Percentiles rank a stretch among this genome's conserved stretches.
phyloP scores from a whole-genome alignment of 106 monocot genomes.

The Vanilla planifolia region DNA sequence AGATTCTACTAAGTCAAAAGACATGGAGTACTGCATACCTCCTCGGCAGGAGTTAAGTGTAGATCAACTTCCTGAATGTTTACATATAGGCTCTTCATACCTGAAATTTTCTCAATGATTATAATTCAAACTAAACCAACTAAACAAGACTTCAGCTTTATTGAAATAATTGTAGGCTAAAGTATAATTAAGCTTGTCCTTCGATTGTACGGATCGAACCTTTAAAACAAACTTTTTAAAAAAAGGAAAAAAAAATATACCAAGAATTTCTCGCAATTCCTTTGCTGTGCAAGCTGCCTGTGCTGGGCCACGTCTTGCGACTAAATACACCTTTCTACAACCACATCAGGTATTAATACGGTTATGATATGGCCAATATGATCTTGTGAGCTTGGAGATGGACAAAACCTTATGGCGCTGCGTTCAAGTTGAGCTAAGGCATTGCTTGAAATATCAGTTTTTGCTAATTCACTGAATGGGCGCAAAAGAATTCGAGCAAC shows the following conservation, averaged over 20 bases:
- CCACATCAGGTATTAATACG: slow-evolving; percentile 3
- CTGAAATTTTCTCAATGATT: slow-evolving; percentile 25
- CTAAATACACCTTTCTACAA: slow-evolving; percentile 71
- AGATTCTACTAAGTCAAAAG: not conserved
- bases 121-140: not conserved
- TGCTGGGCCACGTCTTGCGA: slow-evolving; percentile 91
- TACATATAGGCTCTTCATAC: slow-evolving; percentile 57
- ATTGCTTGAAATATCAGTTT: slow-evolving; percentile 86
- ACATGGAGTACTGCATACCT: slow-evolving; percentile 38
- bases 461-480: slow-evolving; percentile 49
- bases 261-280: slow-evolving; percentile 91
- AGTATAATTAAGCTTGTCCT: not conserved
- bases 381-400: not conserved
- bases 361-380: not conserved
- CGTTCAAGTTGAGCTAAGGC: slow-evolving; percentile 61
- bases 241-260: slow-evolving; percentile 21
- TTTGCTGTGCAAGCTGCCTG: slow-evolving; percentile 98
- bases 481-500: slow-evolving; percentile 91
- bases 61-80: slow-evolving; percentile 67
- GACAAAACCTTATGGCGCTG: slow-evolving; percentile 78
- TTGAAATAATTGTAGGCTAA: not conserved
- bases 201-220: not conserved
- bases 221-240: not conserved
- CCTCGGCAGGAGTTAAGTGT: slow-evolving; percentile 54
- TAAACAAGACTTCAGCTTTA: not conserved